phyloP scores from a whole-genome alignment of 768 basidiomycete genomes.

The Termitomyces titanicus region DNA sequence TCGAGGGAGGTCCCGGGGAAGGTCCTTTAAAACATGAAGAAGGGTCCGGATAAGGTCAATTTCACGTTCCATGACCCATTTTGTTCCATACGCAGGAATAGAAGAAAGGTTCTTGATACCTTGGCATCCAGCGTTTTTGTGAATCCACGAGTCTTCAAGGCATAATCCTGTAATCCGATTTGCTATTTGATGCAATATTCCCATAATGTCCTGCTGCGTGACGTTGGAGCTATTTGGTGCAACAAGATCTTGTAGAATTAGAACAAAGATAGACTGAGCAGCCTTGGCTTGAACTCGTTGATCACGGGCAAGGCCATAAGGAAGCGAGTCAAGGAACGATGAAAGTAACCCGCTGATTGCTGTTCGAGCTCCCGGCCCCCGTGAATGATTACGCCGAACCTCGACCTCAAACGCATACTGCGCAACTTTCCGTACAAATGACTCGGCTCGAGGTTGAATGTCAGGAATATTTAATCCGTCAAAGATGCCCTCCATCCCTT shows the following conservation, averaged over 20 bases:
- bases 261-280: conserved; percentile 56
- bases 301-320: conserved; percentile 70
- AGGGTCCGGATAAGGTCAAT: conserved; percentile 88
- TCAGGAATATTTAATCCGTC: conserved; percentile 72
- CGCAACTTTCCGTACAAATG: conserved; percentile 67
- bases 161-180: conserved; percentile 83
- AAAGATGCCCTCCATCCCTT: conserved; percentile 71
- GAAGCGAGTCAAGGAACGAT: conserved; percentile 78
- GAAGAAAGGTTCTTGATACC: conserved; percentile 81
- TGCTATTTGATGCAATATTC: conserved; percentile 77
- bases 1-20: conserved; percentile 83
- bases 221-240: conserved; percentile 45
- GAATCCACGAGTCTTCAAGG: conserved; percentile 86
- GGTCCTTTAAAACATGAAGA: conserved; percentile 93
- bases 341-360: conserved; percentile 56
- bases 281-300: conserved; percentile 55
- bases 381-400: conserved; percentile 54
- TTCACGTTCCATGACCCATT: conserved; percentile 84
- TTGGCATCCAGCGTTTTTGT: conserved; percentile 84
- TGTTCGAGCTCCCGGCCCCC: conserved; percentile 48
- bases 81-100: conserved; percentile 65
- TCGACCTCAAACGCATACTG: conserved; percentile 73
- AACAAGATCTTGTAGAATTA: conserved; percentile 67
- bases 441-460: conserved; percentile 62
- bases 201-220: conserved; percentile 51